Conservation (phyloP, 345 rosid genomes). For the Moricandia arvensis region DNA sequence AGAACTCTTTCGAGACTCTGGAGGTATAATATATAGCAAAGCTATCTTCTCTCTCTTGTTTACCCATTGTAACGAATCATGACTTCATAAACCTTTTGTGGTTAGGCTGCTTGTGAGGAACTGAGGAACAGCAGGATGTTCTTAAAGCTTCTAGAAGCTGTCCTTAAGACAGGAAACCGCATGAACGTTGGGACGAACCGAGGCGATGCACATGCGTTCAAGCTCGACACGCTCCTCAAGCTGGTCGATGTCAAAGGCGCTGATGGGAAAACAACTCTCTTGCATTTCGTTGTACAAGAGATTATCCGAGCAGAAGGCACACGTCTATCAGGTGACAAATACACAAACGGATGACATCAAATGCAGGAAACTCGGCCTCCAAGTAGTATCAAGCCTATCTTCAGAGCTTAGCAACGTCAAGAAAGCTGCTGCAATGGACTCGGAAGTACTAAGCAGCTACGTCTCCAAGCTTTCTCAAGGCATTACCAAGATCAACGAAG, state of each 20-base stretch:
- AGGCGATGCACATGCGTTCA: constrained; percentile 96
- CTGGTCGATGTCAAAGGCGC: constrained; percentile 94
- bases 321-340: constrained; percentile 57
- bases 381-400: constrained; percentile 85
- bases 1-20: constrained; percentile 76
- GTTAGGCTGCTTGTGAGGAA: constrained; percentile 94
- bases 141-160: constrained; percentile 89
- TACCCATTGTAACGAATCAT: neutral
- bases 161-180: constrained; percentile 96
- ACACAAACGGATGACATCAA: constrained; percentile 63
- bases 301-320: constrained; percentile 90
- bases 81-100: neutral
- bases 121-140: constrained; percentile 88
- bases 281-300: constrained; percentile 98
- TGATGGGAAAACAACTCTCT: constrained; percentile 92
- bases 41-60: neutral
- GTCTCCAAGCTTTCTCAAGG: constrained; percentile 84
- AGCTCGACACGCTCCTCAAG: constrained; percentile 96
- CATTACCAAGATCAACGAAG: constrained; percentile 56
- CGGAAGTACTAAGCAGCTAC: constrained; percentile 77
- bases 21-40: constrained; percentile 51
- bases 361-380: constrained; percentile 85
- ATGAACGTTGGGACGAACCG: constrained; percentile 99
- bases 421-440: constrained; percentile 98
- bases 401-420: constrained; percentile 79